Base-by-base conservation (phyloP, 2,329 filamentous ascomycete genomes). In the Aschersonia sp. region DNA sequence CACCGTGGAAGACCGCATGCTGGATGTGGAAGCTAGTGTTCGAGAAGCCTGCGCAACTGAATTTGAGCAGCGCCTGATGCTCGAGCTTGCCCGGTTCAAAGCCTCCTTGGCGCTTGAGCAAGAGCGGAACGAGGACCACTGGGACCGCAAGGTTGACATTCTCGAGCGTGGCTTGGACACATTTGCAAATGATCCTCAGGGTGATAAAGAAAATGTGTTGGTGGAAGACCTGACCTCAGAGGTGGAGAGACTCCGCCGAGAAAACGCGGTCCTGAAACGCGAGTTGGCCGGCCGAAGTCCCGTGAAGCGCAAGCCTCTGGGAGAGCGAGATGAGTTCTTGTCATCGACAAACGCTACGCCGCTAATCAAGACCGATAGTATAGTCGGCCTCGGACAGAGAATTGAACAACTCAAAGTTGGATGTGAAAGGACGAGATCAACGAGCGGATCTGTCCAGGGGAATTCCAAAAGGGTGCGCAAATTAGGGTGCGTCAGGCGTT, bases 1-100 rank as follows among this genome's bases (percentile, higher is more conserved):
- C 39, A 79, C 79, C 4, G 80, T 85, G 65, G 77, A 86, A 42
- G 79, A 86, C 30, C 64, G 74, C 5, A 68, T 80, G 57, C 55
- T 79, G 5, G 77, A 81, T 46, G 69, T 94, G 10, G 92, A 98
- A 61, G 81, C 85, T 55, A 82, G 83, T 5, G 78, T 97, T 32
- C 81, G 92, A 29, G 90, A 96, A 58, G 90, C 97, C 55, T 90
- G 89, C 56, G 89, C 81, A 55, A 72, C 69, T 2, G 92, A 96
- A 58, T 94, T 94, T 69, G 92, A 98, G 58, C 70, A 76, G 50
- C 77, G 79, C 9, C 73, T 96, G 44, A 76, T 80, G 22, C 68
- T 81, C 10, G 88, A 96, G 61, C 78, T 86, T 62, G 74, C 77
- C 8, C 73, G 86, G n/a, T 96, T 87, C 85, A 83, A 90, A 60